A percentile compares a stretch with the other conserved stretches of the same genome.
Evolutionary conservation across 768 basidiomycete genomes (phyloP).

Genomic region (Naganishia vishniacii): DNA sequence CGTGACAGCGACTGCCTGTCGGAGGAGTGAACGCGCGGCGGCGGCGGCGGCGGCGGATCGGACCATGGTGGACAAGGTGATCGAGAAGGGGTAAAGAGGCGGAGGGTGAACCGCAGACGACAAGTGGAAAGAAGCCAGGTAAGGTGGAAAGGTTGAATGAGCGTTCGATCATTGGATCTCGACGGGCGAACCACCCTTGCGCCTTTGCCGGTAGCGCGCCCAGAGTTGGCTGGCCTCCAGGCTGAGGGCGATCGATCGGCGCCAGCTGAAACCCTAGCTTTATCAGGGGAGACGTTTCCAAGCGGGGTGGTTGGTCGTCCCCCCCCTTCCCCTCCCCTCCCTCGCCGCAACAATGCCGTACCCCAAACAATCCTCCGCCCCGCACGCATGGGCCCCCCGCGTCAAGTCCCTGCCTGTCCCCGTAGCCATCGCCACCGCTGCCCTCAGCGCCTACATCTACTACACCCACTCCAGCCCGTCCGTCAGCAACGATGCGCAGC

Average conservation of each 20-base stretch:
- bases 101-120: too few relatives aligned
- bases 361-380: not conserved
- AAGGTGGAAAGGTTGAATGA: too few relatives aligned
- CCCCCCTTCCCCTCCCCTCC: too few relatives aligned
- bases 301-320: too few relatives aligned
- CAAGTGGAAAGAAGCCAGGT: too few relatives aligned
- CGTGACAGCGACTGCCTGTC: conserved; percentile 2
- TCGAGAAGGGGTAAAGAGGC: not conserved
- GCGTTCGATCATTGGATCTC: conserved; percentile 5
- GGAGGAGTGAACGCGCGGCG: conserved; percentile 12
- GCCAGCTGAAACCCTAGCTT: too few relatives aligned
- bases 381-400: not conserved
- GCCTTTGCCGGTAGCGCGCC: not conserved
- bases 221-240: not conserved
- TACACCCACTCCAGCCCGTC: not conserved
- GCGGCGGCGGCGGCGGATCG: conserved; percentile 19
- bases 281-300: too few relatives aligned
- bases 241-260: not conserved
- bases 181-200: not conserved
- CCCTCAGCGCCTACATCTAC: not conserved
- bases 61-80: conserved; percentile 1
- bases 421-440: not conserved
- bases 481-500: conserved; percentile 11
- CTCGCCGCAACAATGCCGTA: too few relatives aligned
- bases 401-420: conserved; percentile 1